Percentiles rank a stretch among this genome's conserved stretches.
Conservation (phyloP, 805 yeast genomes). For the Hanseniaspora clermontiae region DNA sequence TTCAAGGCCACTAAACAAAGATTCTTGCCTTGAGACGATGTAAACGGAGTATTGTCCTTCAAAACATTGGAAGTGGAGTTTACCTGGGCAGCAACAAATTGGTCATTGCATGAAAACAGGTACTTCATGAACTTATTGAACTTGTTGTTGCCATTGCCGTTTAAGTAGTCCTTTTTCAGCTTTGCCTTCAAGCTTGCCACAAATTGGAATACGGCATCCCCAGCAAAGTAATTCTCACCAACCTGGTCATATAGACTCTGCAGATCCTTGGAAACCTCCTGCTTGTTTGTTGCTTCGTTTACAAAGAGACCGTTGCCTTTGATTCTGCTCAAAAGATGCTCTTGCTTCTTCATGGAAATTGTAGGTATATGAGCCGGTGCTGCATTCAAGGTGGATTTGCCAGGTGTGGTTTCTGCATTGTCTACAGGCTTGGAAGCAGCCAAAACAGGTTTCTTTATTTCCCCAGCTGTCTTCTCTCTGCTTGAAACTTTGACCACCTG, state of each 20-base stretch:
- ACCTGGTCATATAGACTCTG: constrained; percentile 34
- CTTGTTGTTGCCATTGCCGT: constrained; percentile 17
- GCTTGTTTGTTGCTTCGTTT: constrained; percentile 28
- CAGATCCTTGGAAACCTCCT: constrained; percentile 40
- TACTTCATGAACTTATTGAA: constrained; percentile 28
- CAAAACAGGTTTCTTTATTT: neutral
- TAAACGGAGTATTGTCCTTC: neutral
- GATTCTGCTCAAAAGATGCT: neutral
- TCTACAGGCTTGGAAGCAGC: neutral
- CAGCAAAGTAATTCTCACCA: constrained; percentile 47
- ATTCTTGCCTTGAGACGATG: constrained; percentile 8
- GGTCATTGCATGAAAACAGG: constrained; percentile 35
- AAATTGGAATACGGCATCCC: constrained; percentile 30
- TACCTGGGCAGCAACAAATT: constrained; percentile 25
- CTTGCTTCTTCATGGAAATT: neutral
- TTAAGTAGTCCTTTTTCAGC: constrained; percentile 17
- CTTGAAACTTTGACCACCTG: neutral
- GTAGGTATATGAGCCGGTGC: neutral
- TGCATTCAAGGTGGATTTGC: neutral
- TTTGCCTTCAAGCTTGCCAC: constrained; percentile 28
- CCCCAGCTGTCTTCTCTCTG: neutral
- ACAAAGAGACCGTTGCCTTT: constrained; percentile 31
- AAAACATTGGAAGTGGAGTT: constrained; percentile 23
- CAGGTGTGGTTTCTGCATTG: too few relatives aligned
- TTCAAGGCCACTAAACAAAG: constrained; percentile 41